Percentiles rank a stretch among this genome's conserved stretches.
phyloP scores from a whole-genome alignment of 257 asterid species.

The Paraleonurus japonicus region DNA sequence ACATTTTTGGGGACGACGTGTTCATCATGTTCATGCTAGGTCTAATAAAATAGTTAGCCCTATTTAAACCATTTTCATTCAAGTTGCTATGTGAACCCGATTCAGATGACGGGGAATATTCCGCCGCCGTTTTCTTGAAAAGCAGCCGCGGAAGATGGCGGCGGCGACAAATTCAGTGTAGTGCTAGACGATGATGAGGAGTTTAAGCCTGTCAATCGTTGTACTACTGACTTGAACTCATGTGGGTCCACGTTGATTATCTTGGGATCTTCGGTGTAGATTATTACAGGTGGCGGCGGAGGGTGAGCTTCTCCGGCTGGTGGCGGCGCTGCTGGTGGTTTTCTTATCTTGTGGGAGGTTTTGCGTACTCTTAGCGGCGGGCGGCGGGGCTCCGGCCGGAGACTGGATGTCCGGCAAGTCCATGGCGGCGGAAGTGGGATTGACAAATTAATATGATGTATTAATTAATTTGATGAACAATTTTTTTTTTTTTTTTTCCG shows the following conservation, averaged over 20 bases:
- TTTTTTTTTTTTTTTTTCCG: no score
- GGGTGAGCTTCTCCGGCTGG: constrained; percentile 15
- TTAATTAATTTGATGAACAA: not conserved
- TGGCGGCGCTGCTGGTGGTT: constrained; percentile 59
- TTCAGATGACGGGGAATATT: constrained; percentile 57
- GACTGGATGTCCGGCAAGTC: constrained; percentile 42
- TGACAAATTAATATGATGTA: not conserved
- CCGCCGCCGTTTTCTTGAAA: constrained; percentile 32
- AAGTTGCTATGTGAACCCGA: constrained; percentile 35
- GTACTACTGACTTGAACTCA: constrained; percentile 93
- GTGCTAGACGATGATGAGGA: no score
- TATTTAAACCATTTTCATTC: constrained; percentile 37
- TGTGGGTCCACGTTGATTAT: constrained; percentile 70
- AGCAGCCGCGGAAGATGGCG: not conserved
- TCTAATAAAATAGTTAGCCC: constrained; percentile 30
- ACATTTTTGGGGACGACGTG: constrained; percentile 54
- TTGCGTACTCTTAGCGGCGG: constrained; percentile 62
- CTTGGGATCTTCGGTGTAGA: constrained; percentile 83
- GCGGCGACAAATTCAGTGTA: not conserved
- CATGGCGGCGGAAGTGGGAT: constrained; percentile 32
- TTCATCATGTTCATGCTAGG: not conserved
- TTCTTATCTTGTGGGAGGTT: constrained; percentile 74
- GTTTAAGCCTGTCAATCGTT: constrained; percentile 88
- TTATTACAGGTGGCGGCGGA: constrained; percentile 73
- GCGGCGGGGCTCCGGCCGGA: constrained; percentile 67